Percentiles rank a stretch among this genome's conserved stretches.
Conservation (phyloP, 2,329 filamentous ascomycete species). For the Sporothrix protearum region DNA sequence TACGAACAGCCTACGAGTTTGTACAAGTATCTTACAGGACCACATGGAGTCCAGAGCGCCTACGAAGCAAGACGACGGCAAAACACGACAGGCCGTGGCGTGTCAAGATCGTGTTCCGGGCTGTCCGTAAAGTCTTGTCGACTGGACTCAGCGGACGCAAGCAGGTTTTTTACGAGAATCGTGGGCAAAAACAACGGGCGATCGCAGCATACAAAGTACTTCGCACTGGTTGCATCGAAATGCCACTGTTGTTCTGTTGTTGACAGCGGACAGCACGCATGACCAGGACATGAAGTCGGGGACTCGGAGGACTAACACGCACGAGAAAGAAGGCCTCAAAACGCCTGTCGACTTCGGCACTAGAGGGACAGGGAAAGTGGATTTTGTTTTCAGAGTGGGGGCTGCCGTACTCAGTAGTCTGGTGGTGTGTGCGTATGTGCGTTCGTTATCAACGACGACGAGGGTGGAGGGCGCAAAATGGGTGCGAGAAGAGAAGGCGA, state of each 20-base stretch:
- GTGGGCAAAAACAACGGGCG: not conserved
- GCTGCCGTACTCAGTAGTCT: not conserved
- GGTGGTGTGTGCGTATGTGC: conserved; percentile 11
- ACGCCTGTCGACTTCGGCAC: not conserved
- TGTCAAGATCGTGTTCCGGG: not conserved
- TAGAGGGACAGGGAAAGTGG: not conserved
- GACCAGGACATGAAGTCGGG: not conserved
- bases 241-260: not conserved
- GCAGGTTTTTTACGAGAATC: not conserved
- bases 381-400: not conserved
- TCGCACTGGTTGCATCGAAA: not conserved
- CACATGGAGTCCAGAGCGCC: not conserved
- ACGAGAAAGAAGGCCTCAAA: not conserved
- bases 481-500: not conserved
- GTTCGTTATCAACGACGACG: conserved; percentile 13
- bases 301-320: not conserved
- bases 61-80: not conserved
- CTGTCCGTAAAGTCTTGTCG: not conserved
- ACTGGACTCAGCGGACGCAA: not conserved
- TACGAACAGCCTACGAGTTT: not conserved
- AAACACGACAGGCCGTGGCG: not conserved
- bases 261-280: too few species aligned
- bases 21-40: not conserved
- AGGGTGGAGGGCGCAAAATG: not conserved
- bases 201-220: not conserved